Percentiles rank a stretch among this genome's conserved stretches.
These are phyloP conservation scores for Mortierella sp. DNA, from an alignment of 371 early-diverging fungal species.

Conservation along the genomic window DNA sequence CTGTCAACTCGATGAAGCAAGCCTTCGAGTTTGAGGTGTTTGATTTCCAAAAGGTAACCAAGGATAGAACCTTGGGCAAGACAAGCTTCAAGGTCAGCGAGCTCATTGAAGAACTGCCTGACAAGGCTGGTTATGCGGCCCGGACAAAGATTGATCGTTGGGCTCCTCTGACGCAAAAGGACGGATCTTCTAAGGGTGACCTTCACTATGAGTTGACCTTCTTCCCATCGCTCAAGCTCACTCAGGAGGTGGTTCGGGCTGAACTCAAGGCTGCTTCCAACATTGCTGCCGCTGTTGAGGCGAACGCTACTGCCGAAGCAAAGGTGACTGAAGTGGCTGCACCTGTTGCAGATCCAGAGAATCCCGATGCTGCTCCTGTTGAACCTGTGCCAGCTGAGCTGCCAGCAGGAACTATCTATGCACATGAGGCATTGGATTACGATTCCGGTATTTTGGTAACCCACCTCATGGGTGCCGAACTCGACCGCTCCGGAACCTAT, in stretches of 20 bases:
- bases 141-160: conserved; percentile 61
- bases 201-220: conserved; percentile 73
- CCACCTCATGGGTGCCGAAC: conserved; percentile 33
- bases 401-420: not conserved
- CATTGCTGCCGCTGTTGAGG: conserved; percentile 24
- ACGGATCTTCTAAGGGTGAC: conserved; percentile 69
- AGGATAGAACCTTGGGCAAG: conserved; percentile 76
- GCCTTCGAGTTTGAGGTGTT: conserved; percentile 77
- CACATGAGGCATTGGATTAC: conserved; percentile 28
- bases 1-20: conserved; percentile 74
- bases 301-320: conserved; percentile 38
- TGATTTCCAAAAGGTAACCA: conserved; percentile 73
- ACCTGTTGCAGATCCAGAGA: conserved; percentile 18
- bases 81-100: conserved; percentile 57
- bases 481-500: conserved; percentile 42
- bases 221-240: conserved; percentile 67
- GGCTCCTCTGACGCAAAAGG: conserved; percentile 67
- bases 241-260: conserved; percentile 50
- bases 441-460: conserved; percentile 53
- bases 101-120: conserved; percentile 57
- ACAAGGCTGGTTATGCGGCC: conserved; percentile 55
- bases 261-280: conserved; percentile 41
- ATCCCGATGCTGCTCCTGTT: conserved; percentile 7
- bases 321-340: conserved; percentile 10
- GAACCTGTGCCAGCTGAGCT: not conserved